Base-by-base conservation (phyloP, 2,329 filamentous ascomycete species). In the Ceratocystis destructans region DNA sequence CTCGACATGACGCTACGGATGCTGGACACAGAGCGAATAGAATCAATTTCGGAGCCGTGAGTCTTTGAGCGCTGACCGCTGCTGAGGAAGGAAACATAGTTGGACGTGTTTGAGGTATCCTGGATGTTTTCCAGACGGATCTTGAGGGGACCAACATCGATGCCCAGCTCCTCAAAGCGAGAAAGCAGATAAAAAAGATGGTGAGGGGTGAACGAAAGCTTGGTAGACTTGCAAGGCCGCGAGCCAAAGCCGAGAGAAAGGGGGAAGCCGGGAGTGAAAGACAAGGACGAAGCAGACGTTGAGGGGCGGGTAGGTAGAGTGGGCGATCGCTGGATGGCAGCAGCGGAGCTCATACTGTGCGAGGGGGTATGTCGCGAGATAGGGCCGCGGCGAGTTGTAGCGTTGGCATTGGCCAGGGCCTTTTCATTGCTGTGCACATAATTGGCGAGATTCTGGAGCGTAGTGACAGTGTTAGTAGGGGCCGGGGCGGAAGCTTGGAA, bases 401-500 rank as follows among this genome's bases (percentile, higher is more conserved):
- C 93, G 69, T 96, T 80, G 72, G 93, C 93, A 79, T 97, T 97
- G 74, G 94, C 94, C 69, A 99, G 84, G 46, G 92, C 93, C 78
- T 96, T 96, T 78, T 99, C 94, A 79, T 99, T 91, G 66, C 91
- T 96, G 69, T 92, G 90, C 77, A 99, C 91, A 77, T 96, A 97
- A 78, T 87, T 87, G 74, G 93, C 92, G 75, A 99, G 83, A 82
- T 96, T 94, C 93, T 96, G 75, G 75, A 78, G 75, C 69, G 71
- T 31, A 28, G 59, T 64, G 69, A 67, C 64, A 33, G 22, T 45
- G 12, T 61, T 45, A 61, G 37, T 46, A 10, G 46, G 55, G 20
- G 5, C 8, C 2, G 44, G 15, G 25, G 25, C 41, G 10, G 5
- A 7, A 28, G 48, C 4, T 10, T 12, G 5, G 20, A 55, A 28